phyloP scores from a whole-genome alignment of 179 eudicot species.

The Amaranthus tricolor region DNA sequence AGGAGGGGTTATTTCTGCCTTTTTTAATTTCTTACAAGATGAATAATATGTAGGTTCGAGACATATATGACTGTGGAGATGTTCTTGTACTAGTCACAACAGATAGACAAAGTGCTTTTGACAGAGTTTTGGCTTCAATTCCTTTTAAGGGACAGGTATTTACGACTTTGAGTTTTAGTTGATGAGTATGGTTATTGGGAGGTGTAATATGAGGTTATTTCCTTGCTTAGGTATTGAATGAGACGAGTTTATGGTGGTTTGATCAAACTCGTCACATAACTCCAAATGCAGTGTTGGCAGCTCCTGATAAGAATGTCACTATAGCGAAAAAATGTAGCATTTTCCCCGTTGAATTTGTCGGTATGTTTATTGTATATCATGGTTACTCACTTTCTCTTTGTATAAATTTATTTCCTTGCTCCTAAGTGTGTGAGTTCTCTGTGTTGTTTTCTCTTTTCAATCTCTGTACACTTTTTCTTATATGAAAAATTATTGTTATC shows the following conservation, averaged over 20 bases:
- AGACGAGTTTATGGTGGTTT: constrained; percentile 98
- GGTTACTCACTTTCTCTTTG: neutral
- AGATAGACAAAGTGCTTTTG: constrained; percentile 93
- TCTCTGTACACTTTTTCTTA: neutral
- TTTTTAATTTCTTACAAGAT: neutral
- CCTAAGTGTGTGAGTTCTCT: neutral
- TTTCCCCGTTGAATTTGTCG: constrained; percentile 97
- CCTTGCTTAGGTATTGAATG: constrained; percentile 65
- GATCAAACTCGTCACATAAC: constrained; percentile 72
- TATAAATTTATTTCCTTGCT: neutral
- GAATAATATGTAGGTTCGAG: constrained; percentile 65
- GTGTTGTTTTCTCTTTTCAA: neutral
- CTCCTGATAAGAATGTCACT: constrained; percentile 85
- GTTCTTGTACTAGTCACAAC: constrained; percentile 87
- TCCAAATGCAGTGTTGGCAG: constrained; percentile 70
- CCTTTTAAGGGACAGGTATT: constrained; percentile 94
- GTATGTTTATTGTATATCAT: constrained; percentile 36
- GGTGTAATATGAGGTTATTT: neutral
- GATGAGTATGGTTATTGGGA: neutral
- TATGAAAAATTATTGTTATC: neutral
- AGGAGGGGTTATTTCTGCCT: neutral
- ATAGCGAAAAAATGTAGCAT: constrained; percentile 93
- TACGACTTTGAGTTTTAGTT: neutral
- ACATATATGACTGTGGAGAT: constrained; percentile 86
- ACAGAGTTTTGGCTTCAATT: constrained; percentile 85